Percentiles rank a stretch among this genome's conserved stretches.
phyloP scores from a whole-genome alignment of 352 stramenopile genomes.

The Pythium inflatum region DNA sequence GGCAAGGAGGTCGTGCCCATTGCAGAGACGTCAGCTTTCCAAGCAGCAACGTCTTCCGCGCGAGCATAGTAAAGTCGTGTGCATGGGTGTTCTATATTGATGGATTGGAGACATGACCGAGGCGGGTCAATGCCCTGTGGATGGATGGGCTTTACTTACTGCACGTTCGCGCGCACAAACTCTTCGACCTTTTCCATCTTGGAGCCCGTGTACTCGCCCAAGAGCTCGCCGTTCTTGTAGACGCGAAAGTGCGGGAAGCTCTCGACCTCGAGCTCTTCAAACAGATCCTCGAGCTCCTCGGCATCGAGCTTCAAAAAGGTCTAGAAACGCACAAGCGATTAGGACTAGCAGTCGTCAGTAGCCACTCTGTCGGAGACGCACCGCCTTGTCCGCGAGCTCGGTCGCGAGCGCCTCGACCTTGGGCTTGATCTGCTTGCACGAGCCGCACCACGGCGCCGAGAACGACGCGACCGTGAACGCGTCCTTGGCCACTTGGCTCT shows the following conservation, averaged over 20 bases:
- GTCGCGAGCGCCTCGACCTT: slow-evolving; percentile 56
- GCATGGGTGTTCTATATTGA: too few relatives aligned
- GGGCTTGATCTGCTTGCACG: slow-evolving; percentile 66
- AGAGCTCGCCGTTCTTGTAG: slow-evolving; percentile 61
- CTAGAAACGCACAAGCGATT: too few relatives aligned
- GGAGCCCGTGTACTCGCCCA: slow-evolving; percentile 69
- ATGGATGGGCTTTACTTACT: slow-evolving; percentile 18
- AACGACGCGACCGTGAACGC: slow-evolving; percentile 33
- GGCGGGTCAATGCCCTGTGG: too few relatives aligned
- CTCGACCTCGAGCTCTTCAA: slow-evolving; percentile 74
- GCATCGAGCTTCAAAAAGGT: slow-evolving; percentile 64
- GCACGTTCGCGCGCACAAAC: slow-evolving; percentile 51
- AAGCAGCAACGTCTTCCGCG: too few relatives aligned
- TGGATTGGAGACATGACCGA: too few relatives aligned
- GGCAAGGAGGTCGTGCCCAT: too few relatives aligned
- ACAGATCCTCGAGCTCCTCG: slow-evolving; percentile 65
- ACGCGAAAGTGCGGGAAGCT: slow-evolving; percentile 79
- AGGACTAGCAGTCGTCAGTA: too few relatives aligned
- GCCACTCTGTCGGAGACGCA: slow-evolving; percentile 13
- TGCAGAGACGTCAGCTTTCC: too few relatives aligned
- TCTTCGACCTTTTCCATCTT: slow-evolving; percentile 81
- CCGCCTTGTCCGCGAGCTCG: slow-evolving; percentile 51
- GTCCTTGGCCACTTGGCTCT: slow-evolving; percentile 29
- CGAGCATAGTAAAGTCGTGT: too few relatives aligned
- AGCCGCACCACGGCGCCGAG: slow-evolving; percentile 61